Percentiles rank a stretch among this genome's conserved stretches.
Evolutionary conservation across 2,329 filamentous ascomycete genomes (phyloP).

Genomic region (Aspergillus phoenicis): DNA sequence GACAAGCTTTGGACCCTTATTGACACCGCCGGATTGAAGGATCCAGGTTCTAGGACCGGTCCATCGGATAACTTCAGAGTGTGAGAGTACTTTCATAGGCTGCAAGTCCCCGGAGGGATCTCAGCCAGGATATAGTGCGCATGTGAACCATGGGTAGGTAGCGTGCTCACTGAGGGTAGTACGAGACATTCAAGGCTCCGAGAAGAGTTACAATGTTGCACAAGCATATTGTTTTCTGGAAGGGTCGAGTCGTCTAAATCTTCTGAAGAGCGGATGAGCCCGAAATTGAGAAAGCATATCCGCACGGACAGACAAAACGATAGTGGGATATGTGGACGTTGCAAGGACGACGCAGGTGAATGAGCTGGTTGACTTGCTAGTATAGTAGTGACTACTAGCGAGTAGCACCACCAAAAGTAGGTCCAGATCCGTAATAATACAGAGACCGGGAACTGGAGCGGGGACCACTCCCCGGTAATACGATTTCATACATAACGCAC

Average conservation of each 20-base stretch:
- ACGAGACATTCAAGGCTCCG: background rate
- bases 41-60: background rate
- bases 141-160: background rate
- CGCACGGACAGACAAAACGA: background rate
- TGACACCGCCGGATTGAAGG: conserved; percentile 5
- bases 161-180: background rate
- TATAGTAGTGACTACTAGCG: background rate
- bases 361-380: background rate
- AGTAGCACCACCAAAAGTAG: background rate
- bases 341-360: conserved; percentile 13
- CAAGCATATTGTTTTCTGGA: background rate
- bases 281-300: background rate
- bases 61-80: background rate
- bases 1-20: conserved; percentile 2
- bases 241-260: background rate
- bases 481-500: background rate
- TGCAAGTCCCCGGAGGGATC: background rate
- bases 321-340: conserved; percentile 8
- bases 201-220: background rate
- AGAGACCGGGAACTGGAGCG: background rate
- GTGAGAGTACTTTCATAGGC: background rate
- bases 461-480: conserved; percentile 1
- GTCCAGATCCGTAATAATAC: background rate
- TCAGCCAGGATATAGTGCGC: background rate
- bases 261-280: background rate